Base-by-base conservation (phyloP, 2,329 filamentous ascomycete genomes). In the Arachnomyces sp. region DNA sequence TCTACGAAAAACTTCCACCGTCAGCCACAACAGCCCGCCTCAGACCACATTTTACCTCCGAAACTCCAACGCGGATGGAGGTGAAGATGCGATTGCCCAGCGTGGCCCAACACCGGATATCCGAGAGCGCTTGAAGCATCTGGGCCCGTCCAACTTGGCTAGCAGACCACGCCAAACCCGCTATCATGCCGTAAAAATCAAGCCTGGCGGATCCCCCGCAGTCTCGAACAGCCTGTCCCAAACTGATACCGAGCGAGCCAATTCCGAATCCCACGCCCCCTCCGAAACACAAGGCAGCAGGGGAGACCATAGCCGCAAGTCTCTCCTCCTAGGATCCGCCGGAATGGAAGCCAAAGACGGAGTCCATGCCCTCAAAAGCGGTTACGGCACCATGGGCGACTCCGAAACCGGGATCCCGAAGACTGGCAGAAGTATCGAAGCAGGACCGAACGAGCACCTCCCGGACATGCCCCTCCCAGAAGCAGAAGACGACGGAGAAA, bases 181-280 rank as follows among this genome's bases (percentile, higher is more conserved):
- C 28, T 80, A 76, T 57, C 71, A 71, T 42, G 72, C 70, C 7
- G 77, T 82, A 46, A 81, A 81, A 58, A 81, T 82, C 58, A 82
- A 82, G 56, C 77, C 76, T 11, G 74, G 68, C 11, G 52, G 20
- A 9, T 25, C 20, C 5, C 20, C 43, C 9, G 20, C 20, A 33
- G 43, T 56, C 55, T 40, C 20, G 20, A 25, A 25, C 20, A 25
- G 5, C 20, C 20, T 25, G 20, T 25, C 20, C 5, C 20, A 25
- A 25, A 25, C 20, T 5, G 20, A 25, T 25, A 25, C 20, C 20
- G 20, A 25, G 9, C 20, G 20, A 5, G 5, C 20, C 9, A 9
- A 9, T 5, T 25, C 20, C 20, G 20, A 25, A 25, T 25, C 20
- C 5, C 20, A 25, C 20, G 20, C 9, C 9, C 20, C 20, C 9